These are phyloP conservation scores for Poronia punctata DNA, from an alignment of 495 filamentous ascomycete genomes.

Conservation along the genomic window DNA sequence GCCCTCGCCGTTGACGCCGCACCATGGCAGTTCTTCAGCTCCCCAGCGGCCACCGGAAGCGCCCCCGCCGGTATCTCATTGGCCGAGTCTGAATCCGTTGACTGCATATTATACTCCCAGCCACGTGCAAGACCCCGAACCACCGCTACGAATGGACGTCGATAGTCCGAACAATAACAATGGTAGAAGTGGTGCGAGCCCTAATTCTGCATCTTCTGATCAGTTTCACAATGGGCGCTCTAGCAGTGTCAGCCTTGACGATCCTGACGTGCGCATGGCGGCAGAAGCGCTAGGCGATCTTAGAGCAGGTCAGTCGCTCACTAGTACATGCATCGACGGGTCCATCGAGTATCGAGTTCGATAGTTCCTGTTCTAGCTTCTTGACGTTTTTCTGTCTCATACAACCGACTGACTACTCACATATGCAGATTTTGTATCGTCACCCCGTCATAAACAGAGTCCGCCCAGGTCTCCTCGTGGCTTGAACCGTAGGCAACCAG, in stretches of 20 bases:
- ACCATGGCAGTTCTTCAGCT: constrained; percentile 14
- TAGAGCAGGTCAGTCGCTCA: constrained; percentile 58
- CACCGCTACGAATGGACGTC: constrained; percentile 26
- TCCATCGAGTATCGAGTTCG: constrained; percentile 10
- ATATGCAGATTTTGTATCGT: constrained; percentile 46
- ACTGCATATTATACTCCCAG: constrained; percentile 45
- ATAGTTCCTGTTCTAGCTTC: constrained; percentile 10
- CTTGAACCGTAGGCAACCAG: constrained; percentile 36
- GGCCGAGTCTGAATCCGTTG: constrained; percentile 49
- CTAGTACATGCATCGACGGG: constrained; percentile 3
- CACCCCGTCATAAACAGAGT: constrained; percentile 41
- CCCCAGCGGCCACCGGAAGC: constrained; percentile 20
- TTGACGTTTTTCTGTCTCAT: constrained; percentile 28
- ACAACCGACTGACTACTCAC: constrained; percentile 15
- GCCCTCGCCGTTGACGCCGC: constrained; percentile 4
- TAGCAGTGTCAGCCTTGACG: constrained; percentile 65
- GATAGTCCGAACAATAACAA: constrained; percentile 26
- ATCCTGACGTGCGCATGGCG: constrained; percentile 71
- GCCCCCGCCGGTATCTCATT: constrained; percentile 26
- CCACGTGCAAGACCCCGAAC: constrained; percentile 29
- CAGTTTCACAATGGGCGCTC: constrained; percentile 31
- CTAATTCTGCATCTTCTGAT: constrained; percentile 32
- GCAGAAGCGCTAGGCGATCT: constrained; percentile 83
- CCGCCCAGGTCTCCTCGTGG: constrained; percentile 26
- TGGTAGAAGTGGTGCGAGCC: constrained; percentile 20